Base-by-base conservation (phyloP, 2,329 filamentous ascomycete genomes). In the Elsinoe batatas region DNA sequence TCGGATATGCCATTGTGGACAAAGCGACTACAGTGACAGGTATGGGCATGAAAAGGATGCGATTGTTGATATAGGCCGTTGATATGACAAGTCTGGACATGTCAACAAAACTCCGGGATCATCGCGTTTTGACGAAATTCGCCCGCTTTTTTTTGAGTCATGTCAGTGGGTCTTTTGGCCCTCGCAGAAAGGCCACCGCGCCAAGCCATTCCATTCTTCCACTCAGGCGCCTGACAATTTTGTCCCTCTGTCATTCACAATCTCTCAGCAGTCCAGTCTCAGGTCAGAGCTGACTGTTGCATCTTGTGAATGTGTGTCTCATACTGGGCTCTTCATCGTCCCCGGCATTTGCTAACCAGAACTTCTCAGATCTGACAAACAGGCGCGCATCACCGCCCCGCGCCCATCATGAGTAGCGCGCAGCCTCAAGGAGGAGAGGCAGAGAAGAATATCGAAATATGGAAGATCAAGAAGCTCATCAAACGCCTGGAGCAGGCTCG, bases 381-480 rank as follows among this genome's bases (percentile, higher is more conserved):
- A 37, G 51, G 54, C 57, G 58, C 58, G 49, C 54, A 58, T 43
- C 32, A 56, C 54, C 35, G 42, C 33, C 35, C 15, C 32, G 40
- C 53, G 42, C 55, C 73, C 81, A 91, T 76, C 67, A 95, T 95
- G 89, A 91, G 87, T 15, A 44, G 40, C 78, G 84, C 90, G 75
- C 78, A 88, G 75, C 78, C 85, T 68, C 83, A 88, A 76, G 82
- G 83, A 72, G 91, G 85, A 76, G 93, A 97, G 76, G 91, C 91
- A 65, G 93, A 98, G 82, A 97, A 97, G 83, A 98, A 97, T 75
- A 85, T 86, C 63, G 83, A 86, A 74, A 86, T 86, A 77, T 91
- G 87, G 88, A 96, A 98, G 85, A 91, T 98, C 70, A 98, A 98
- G 82, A 98, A 98, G 80, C 79, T 98, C 70, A 95, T 98, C 77